Evolutionary conservation across 1,139 yeast species (phyloP), one percentile per base, ranked within the genome.

Genomic region (Candida neerlandica): DNA sequence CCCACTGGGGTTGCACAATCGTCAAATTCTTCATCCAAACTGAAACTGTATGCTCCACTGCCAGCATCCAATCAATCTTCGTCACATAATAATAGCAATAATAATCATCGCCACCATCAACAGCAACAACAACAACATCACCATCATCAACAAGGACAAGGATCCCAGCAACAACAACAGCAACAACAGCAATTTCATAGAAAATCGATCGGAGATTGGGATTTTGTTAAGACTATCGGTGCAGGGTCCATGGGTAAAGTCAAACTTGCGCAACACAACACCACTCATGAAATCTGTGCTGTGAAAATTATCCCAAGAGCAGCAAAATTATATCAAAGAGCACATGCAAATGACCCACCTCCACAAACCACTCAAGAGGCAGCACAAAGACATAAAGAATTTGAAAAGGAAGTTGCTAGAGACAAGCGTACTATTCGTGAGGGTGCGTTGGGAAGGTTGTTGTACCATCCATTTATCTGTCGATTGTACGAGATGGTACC

Each of bases 241-340:
- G 97, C 98, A 4, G 99, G 99, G 3, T 89, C 97, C 1, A 94
- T 95, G 99, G 99, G 99, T 51, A 96, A 94, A 67, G 99, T 94
- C 46, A 95, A 95, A 67, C 75, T 94, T 43, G 98, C 98, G 2
- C 86, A 84, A 60, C 96, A 92, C 70, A 82, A 88, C 56, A 67
- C 83, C 38, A 89, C 97, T 1, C 81, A 82, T 48, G 97, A 91
- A 63, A 77, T 88, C 26, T 91, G 97, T 69, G 98, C 94, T 0
- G 88, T 88, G 19, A 88, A 88, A 63, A 88, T 88, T 51, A 90
- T 88, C 33, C 91, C 92, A 9, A 70, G 94, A 56, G 94, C 95
- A 4, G 85, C 92, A 2, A 85, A 85, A 59, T 73, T 86, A 12
- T 87, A 86, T 67, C 84, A 85, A 57, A 78, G 95, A 58, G 91